Evolutionary conservation across 495 filamentous ascomycete genomes (phyloP).

Genomic region (Pyronema domesticum): DNA sequence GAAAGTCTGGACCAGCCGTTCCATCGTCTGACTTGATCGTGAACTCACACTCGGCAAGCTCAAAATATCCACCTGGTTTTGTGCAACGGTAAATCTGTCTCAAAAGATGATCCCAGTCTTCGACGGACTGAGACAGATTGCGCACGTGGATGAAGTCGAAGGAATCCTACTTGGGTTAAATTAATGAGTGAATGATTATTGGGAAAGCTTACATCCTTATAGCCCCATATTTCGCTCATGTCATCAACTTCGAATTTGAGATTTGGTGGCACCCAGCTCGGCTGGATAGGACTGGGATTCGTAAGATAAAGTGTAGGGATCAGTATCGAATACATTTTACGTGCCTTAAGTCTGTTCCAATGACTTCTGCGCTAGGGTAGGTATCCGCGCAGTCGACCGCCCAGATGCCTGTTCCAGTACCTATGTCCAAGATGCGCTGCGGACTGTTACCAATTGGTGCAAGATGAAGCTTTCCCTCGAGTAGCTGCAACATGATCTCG

Average conservation of each 20-base stretch:
- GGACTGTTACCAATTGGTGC: constrained; percentile 26
- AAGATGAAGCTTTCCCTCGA: constrained; percentile 28
- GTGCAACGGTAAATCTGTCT: constrained; percentile 23
- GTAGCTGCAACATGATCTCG: constrained; percentile 14
- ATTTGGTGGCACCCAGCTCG: constrained; percentile 47
- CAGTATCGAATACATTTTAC: constrained; percentile 14
- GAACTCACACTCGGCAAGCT: not conserved
- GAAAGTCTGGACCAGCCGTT: not conserved
- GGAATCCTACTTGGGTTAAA: constrained; percentile 7
- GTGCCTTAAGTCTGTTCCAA: constrained; percentile 61
- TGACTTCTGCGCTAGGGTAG: constrained; percentile 41
- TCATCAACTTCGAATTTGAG: constrained; percentile 54
- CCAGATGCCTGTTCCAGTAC: constrained; percentile 86
- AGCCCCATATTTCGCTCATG: constrained; percentile 30
- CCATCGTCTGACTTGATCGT: not conserved
- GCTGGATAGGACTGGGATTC: constrained; percentile 24
- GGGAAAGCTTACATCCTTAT: constrained; percentile 30
- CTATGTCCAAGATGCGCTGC: constrained; percentile 41
- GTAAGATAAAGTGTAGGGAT: constrained; percentile 21
- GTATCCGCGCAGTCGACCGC: constrained; percentile 66
- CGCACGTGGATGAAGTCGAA: constrained; percentile 31
- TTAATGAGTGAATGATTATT: constrained; percentile 23
- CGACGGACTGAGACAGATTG: constrained; percentile 26
- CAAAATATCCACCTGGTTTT: not conserved
- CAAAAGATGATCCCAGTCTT: constrained; percentile 33